Evolutionary conservation across 306 rosid species (phyloP).

Genomic region (Delonix regia): DNA sequence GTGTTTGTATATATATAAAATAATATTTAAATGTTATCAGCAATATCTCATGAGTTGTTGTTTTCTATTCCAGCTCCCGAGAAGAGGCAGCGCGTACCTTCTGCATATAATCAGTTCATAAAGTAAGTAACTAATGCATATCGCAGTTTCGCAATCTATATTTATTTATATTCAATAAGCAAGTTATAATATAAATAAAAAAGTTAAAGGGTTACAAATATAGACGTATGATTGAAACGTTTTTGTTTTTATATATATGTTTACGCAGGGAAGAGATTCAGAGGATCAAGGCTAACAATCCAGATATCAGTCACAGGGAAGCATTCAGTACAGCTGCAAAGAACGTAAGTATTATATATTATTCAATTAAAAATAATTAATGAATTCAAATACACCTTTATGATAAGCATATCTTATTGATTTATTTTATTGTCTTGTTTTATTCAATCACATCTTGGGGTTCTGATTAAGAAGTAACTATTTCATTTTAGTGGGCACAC

Average conservation of each 20-base stretch:
- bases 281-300: slow-evolving; percentile 97
- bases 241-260: slow-evolving; percentile 1
- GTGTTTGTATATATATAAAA: too few relatives aligned
- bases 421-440: not conserved
- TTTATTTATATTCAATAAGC: not conserved
- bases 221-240: slow-evolving; percentile 26
- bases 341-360: slow-evolving; percentile 51
- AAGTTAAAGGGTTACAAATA: too few relatives aligned
- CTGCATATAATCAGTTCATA: slow-evolving; percentile 99
- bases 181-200: not conserved
- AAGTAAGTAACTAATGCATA: slow-evolving; percentile 54
- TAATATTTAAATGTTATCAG: not conserved
- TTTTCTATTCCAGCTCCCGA: slow-evolving; percentile 96
- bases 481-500: slow-evolving; percentile 84
- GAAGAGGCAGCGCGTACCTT: slow-evolving; percentile 99
- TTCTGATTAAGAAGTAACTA: not conserved
- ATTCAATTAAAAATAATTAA: not conserved
- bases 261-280: slow-evolving; percentile 88
- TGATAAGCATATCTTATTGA: not conserved
- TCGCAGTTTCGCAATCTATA: not conserved
- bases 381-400: not conserved
- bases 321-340: slow-evolving; percentile 99
- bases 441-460: not conserved
- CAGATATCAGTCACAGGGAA: slow-evolving; percentile 95
- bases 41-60: slow-evolving; percentile 49